Evolutionary conservation across 2,329 filamentous ascomycete species (phyloP).

Genomic region (Zasmidium cellare): DNA sequence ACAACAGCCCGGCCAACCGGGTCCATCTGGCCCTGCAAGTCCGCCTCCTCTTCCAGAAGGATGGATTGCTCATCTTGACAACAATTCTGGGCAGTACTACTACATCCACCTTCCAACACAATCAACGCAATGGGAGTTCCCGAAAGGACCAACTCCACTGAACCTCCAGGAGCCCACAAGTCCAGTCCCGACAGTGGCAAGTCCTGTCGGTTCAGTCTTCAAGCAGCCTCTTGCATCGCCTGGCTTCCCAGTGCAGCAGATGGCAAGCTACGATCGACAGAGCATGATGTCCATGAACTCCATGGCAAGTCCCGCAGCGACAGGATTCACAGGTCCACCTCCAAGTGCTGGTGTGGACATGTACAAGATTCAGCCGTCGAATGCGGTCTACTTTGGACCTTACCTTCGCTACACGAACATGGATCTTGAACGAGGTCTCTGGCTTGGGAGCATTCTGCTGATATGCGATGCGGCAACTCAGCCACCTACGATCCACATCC

Average conservation of each 20-base stretch:
- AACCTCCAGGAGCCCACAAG: conserved; percentile 84
- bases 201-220: conserved; percentile 50
- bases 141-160: conserved; percentile 88
- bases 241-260: conserved; percentile 73
- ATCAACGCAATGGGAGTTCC: conserved; percentile 98
- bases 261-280: conserved; percentile 74
- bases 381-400: conserved; percentile 96
- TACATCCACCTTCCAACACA: conserved; percentile 96
- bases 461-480: conserved; percentile 82
- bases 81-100: conserved; percentile 96
- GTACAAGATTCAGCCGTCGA: conserved; percentile 90
- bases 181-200: conserved; percentile 61
- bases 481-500: conserved; percentile 93
- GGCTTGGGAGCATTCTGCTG: conserved; percentile 91
- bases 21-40: conserved; percentile 65
- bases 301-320: conserved; percentile 70
- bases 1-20: conserved; percentile 10
- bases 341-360: conserved; percentile 86
- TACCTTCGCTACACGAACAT: conserved; percentile 96
- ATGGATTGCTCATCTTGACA: conserved; percentile 96
- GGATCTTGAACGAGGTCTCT: conserved; percentile 86
- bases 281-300: conserved; percentile 80
- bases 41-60: conserved; percentile 94
- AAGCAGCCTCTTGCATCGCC: conserved; percentile 75
- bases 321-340: conserved; percentile 87